Conservation (phyloP, 1,284 basidiomycete species). For the Pseudozyma thailandica region DNA sequence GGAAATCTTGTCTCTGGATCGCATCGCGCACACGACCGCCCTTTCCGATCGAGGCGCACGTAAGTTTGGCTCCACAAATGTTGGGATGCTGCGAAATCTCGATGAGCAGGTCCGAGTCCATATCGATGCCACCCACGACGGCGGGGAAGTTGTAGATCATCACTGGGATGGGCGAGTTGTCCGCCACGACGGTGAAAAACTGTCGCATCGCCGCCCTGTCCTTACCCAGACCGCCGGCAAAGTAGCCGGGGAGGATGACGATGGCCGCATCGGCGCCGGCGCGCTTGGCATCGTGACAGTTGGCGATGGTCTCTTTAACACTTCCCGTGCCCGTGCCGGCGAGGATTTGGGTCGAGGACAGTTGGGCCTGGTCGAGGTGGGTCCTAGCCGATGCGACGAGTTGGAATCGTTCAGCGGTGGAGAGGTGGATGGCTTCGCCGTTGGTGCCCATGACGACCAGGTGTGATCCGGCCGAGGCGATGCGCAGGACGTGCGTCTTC, state of each 20-base stretch:
- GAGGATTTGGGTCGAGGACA: slow-evolving; percentile 77
- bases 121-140: slow-evolving; percentile 78
- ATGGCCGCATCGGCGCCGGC: slow-evolving; percentile 86
- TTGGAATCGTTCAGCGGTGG: slow-evolving; percentile 76
- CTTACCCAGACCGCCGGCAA: slow-evolving; percentile 77
- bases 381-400: slow-evolving; percentile 79
- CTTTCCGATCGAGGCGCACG: slow-evolving; percentile 89
- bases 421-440: slow-evolving; percentile 82
- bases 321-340: slow-evolving; percentile 84
- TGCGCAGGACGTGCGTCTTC: slow-evolving; percentile 77
- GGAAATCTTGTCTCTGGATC: slow-evolving; percentile 69
- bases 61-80: slow-evolving; percentile 84
- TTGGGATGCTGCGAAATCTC: slow-evolving; percentile 85
- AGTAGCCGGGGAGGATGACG: slow-evolving; percentile 86
- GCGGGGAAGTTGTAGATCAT: slow-evolving; percentile 90
- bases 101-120: slow-evolving; percentile 83
- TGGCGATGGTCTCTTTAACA: slow-evolving; percentile 80
- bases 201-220: slow-evolving; percentile 76
- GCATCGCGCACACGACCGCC: slow-evolving; percentile 81
- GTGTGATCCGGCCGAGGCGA: slow-evolving; percentile 78
- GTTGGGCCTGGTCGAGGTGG: slow-evolving; percentile 77
- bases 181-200: slow-evolving; percentile 80
- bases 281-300: slow-evolving; percentile 78
- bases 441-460: slow-evolving; percentile 84
- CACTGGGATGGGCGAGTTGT: slow-evolving; percentile 83